Evolutionary conservation across 768 basidiomycete genomes (phyloP).

Genomic region (Podaxis carcinomalis): DNA sequence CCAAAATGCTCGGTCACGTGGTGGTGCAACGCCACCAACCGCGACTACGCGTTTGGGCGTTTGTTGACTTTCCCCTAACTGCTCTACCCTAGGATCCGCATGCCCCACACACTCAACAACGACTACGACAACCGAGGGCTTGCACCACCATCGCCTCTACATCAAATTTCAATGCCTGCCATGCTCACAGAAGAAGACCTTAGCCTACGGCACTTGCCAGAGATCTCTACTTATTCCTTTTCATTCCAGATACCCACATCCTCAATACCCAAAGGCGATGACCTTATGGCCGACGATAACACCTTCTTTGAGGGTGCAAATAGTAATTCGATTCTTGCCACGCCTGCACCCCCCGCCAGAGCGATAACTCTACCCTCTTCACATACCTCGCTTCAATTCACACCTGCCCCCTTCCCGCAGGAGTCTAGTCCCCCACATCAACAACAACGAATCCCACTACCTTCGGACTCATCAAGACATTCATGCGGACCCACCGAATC

Average conservation of each 20-base stretch:
- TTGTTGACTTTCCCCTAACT: not conserved
- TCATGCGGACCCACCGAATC: not conserved
- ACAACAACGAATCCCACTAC: not conserved
- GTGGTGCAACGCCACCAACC: not conserved
- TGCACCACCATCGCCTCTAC: not conserved
- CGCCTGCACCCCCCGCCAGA: slow-evolving; percentile 24
- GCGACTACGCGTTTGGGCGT: not conserved
- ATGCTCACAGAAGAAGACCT: slow-evolving; percentile 32
- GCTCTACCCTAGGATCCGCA: not conserved
- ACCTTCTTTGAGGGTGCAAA: slow-evolving; percentile 43
- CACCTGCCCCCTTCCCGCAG: slow-evolving; percentile 28
- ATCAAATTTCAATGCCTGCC: not conserved
- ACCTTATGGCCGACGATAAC: slow-evolving; percentile 46
- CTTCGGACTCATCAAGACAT: not conserved
- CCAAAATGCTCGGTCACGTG: not conserved
- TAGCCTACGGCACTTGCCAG: slow-evolving; percentile 52
- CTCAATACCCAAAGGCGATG: slow-evolving; percentile 32
- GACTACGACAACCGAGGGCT: not conserved
- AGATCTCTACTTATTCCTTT: slow-evolving; percentile 46
- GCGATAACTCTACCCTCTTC: slow-evolving; percentile 21
- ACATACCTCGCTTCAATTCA: slow-evolving; percentile 36
- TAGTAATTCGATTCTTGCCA: slow-evolving; percentile 27
- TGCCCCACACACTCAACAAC: not conserved
- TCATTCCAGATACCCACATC: slow-evolving; percentile 53
- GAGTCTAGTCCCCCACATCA: slow-evolving; percentile 8